Conservation (phyloP, 2,329 filamentous ascomycete genomes). For the Talaromyces sp. region DNA sequence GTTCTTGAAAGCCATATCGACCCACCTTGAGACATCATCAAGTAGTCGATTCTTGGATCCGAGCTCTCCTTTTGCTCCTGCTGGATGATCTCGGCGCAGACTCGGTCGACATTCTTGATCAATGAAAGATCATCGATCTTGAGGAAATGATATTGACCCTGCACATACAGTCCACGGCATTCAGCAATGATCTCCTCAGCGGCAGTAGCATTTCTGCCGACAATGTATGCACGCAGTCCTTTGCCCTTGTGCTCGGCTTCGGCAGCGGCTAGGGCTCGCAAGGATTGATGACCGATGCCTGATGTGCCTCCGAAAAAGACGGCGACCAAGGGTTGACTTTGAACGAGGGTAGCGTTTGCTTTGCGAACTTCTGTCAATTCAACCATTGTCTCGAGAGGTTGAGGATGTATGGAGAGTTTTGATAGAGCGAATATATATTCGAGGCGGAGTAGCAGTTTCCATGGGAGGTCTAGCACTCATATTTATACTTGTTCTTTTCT, state of each 20-base stretch:
- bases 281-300: slow-evolving; percentile 12
- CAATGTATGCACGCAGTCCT: slow-evolving; percentile 14
- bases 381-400: neutral
- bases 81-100: slow-evolving; percentile 12
- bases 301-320: slow-evolving; percentile 15
- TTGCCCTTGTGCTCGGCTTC: slow-evolving; percentile 10
- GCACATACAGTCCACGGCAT: slow-evolving; percentile 5
- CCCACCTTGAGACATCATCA: slow-evolving; percentile 16
- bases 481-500: neutral
- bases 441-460: neutral
- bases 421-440: neutral
- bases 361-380: slow-evolving; percentile 9
- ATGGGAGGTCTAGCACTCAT: neutral
- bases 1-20: slow-evolving; percentile 10
- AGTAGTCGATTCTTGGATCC: slow-evolving; percentile 14
- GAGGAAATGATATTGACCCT: slow-evolving; percentile 11
- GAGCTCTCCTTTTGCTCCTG: slow-evolving; percentile 6
- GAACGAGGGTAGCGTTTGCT: slow-evolving; percentile 8
- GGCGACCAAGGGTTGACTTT: slow-evolving; percentile 12
- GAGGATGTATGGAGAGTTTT: neutral
- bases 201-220: slow-evolving; percentile 8
- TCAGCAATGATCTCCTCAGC: neutral
- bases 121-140: slow-evolving; percentile 15
- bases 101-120: slow-evolving; percentile 9
- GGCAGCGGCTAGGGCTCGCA: slow-evolving; percentile 8